Evolutionary conservation across 2,329 filamentous ascomycete genomes (phyloP), one percentile per base, ranked within the genome.

Genomic region (Beauveria caledonica): DNA sequence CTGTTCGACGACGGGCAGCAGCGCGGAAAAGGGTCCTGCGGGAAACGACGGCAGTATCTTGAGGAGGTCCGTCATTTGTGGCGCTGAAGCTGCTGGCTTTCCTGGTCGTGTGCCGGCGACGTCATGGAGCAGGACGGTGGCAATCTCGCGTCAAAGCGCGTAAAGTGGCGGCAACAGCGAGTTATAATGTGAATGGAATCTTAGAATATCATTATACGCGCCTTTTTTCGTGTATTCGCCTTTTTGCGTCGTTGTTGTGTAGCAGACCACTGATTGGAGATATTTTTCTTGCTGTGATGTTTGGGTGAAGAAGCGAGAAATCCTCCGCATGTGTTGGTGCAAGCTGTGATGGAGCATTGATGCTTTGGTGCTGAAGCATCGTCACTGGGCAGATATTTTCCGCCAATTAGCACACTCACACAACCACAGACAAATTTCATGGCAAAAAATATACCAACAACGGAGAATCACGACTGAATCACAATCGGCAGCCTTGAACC

Each of bases 1-100:
- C 71, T 84, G 85, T 76, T 97, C 93, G 60, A 97, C 83, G 23
- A 86, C 85, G 3, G 90, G 87, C 36, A 97, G 76, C 51, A 97
- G 85, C 68, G 88, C 85, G 46, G 86, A 80, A 75, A 89, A 93
- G 63, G 82, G 81, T 69, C 83, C 80, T 65, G 83, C 80, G 63
- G 88, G 83, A 71, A 97, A 95, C 74, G 85, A 81, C 68, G 93
- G 92, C 66, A 97, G 83, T 71, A 95, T 85, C 71, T 85, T 83
- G 70, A 87, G 82, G 70, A 97, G 85, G 83, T 97, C 93, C 68
- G 87, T 91, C 90, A 95, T 95, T 77, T 73, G 65, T 63, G 64
- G 51, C 39, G 42, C 39, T 36, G 46, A 45, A 40, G 54, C 33
- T 44, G 50, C 44, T 60, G 36, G 42, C 21, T 21, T 15, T 52